phyloP scores from a whole-genome alignment of 192 early-diverging fungal species.

The Umbelopsis sp. region DNA sequence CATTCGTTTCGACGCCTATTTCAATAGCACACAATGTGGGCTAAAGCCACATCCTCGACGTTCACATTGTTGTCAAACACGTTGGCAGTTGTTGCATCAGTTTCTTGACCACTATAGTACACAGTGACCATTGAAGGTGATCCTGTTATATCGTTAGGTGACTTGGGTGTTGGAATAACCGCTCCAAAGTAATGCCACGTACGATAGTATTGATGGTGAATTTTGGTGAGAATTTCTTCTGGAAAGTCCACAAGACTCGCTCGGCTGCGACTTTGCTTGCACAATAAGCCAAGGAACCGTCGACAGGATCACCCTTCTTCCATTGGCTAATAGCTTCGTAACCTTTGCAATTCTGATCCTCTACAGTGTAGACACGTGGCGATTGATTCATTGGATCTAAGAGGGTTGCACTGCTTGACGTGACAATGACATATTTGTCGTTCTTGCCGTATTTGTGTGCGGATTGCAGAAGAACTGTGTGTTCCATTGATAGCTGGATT shows the following conservation, averaged over 20 bases:
- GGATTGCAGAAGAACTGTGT: slow-evolving; percentile 33
- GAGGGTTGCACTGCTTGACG: slow-evolving; percentile 39
- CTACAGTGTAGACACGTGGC: neutral
- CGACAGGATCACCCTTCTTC: neutral
- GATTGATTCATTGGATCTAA: neutral
- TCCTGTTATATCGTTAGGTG: no score
- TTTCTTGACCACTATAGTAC: no score
- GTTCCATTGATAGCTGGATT: slow-evolving; percentile 52
- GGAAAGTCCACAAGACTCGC: neutral
- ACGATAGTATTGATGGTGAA: neutral
- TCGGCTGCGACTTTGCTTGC: slow-evolving; percentile 2
- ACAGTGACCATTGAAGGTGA: no score
- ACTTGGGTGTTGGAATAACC: no score
- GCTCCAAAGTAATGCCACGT: neutral
- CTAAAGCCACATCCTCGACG: neutral
- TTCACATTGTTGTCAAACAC: neutral
- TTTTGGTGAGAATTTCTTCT: neutral
- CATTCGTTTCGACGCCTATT: no score
- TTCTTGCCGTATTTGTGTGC: slow-evolving; percentile 19
- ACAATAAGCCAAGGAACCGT: neutral
- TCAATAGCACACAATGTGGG: neutral
- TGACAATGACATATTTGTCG: slow-evolving; percentile 47
- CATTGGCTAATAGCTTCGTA: neutral
- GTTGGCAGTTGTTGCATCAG: no score
- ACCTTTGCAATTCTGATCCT: neutral